phyloP scores from a whole-genome alignment of 768 basidiomycete species.

The Coprinopsis cinerea region DNA sequence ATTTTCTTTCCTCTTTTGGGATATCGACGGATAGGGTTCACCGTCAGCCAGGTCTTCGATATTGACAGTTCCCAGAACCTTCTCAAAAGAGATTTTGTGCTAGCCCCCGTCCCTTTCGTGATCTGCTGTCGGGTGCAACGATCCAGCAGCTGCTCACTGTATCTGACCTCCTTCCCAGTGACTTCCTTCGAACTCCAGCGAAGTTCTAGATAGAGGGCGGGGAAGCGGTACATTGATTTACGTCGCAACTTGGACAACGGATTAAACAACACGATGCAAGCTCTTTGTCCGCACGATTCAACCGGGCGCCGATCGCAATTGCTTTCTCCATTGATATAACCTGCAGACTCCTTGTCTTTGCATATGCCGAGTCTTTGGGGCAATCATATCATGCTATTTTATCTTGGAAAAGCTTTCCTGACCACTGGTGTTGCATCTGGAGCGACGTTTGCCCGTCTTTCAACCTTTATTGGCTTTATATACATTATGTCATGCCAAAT shows the following conservation, averaged over 20 bases:
- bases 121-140: not conserved
- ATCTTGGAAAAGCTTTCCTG: not conserved
- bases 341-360: no score
- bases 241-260: not conserved
- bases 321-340: conserved; percentile 11
- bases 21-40: not conserved
- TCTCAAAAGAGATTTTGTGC: no score
- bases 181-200: not conserved
- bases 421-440: not conserved
- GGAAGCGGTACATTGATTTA: not conserved
- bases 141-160: not conserved
- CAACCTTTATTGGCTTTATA: conserved; percentile 1
- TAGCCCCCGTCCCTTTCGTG: conserved; percentile 12
- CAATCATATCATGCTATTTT: not conserved
- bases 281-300: conserved; percentile 23
- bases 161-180: conserved; percentile 4
- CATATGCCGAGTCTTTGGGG: not conserved
- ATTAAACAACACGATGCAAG: not conserved
- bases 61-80: no score
- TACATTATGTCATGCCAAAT: not conserved
- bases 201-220: not conserved
- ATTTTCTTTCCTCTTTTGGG: no score
- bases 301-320: conserved; percentile 13
- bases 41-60: no score
- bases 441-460: not conserved